Evolutionary conservation across 1,284 basidiomycete genomes (phyloP).

Genomic region (Hymenochaete sp.): DNA sequence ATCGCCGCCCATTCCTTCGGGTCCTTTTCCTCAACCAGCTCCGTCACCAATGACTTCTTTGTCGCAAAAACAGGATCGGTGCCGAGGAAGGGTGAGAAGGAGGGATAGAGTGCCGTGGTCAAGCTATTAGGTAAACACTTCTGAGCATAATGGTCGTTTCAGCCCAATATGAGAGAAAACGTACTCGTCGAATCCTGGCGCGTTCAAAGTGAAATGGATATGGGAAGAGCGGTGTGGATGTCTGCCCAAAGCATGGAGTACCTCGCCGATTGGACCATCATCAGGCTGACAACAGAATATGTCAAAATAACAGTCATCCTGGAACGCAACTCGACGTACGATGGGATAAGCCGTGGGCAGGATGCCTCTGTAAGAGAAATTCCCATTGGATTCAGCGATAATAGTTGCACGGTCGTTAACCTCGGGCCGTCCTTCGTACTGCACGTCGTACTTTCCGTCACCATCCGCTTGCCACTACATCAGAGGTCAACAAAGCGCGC

Average conservation of each 20-base stretch:
- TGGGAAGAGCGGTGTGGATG: constrained; percentile 35
- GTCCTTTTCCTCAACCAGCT: constrained; percentile 27
- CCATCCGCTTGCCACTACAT: constrained; percentile 36
- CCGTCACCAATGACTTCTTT: constrained; percentile 32
- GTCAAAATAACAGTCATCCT: neutral
- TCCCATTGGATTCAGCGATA: constrained; percentile 28
- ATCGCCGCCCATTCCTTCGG: constrained; percentile 26
- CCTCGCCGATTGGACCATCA: constrained; percentile 32
- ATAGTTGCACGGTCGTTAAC: constrained; percentile 33
- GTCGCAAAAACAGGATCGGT: constrained; percentile 37
- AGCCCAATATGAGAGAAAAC: constrained; percentile 2
- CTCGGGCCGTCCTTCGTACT: constrained; percentile 29
- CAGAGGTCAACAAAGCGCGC: neutral
- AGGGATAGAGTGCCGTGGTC: constrained; percentile 33
- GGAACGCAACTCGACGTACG: constrained; percentile 20
- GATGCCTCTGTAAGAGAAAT: constrained; percentile 31
- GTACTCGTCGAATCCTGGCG: constrained; percentile 32
- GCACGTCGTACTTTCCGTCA: constrained; percentile 34
- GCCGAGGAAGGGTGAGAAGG: constrained; percentile 33
- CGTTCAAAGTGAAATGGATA: constrained; percentile 31
- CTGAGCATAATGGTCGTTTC: neutral
- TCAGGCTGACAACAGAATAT: constrained; percentile 23
- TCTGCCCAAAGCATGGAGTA: constrained; percentile 30
- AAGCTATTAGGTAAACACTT: no score
- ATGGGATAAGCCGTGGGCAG: constrained; percentile 32